Evolutionary conservation across 371 early-diverging fungal genomes (phyloP), one percentile per base, ranked within the genome.

Genomic region (Apophysomyces elegans): DNA sequence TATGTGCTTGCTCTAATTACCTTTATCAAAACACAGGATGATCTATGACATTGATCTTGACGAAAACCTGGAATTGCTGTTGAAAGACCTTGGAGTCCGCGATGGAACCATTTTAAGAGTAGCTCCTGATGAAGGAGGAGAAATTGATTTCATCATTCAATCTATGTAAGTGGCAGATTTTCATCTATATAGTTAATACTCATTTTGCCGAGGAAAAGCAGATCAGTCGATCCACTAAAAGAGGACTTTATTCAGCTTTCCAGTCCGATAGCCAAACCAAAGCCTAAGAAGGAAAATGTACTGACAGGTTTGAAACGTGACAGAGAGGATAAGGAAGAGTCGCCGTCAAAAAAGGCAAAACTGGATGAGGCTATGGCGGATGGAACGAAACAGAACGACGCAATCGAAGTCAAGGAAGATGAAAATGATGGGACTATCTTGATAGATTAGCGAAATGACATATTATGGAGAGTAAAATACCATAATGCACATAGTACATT

Each of bases 41-140:
- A 71, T 99, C 37, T 95, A 95, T 65, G 99, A 99, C 70, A 80
- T 87, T 12, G 98, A 98, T 47, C 93, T 91, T 64, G 95, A 95
- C 32, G 97, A 97, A 56, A 95, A 94, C 63, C 68, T 85, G 4
- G 77, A 75, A 0, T 71, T 66, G 54, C 68, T 90, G 0, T 74
- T 97, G 47, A 75, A 70, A 4, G 80, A 83, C 0, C 69, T 97
- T 39, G 81, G 84, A 7, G 62, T 95, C 32, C 74, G 70, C 14
- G 73, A 89, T 50, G 89, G 90, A 18, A 77, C 78, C 50, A 82
- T 87, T 37, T 59, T 91, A 46, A 85, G 83, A 39, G 70, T 90
- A 5, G 70, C 65, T 46, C 75, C 83, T 37, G 85, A 83, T 61
- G 81, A 84, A 56, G 85, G 75, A 3, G 77, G 61, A 7, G 58